Conservation (phyloP, 1,284 basidiomycete species). For the Marasmius oreades region DNA sequence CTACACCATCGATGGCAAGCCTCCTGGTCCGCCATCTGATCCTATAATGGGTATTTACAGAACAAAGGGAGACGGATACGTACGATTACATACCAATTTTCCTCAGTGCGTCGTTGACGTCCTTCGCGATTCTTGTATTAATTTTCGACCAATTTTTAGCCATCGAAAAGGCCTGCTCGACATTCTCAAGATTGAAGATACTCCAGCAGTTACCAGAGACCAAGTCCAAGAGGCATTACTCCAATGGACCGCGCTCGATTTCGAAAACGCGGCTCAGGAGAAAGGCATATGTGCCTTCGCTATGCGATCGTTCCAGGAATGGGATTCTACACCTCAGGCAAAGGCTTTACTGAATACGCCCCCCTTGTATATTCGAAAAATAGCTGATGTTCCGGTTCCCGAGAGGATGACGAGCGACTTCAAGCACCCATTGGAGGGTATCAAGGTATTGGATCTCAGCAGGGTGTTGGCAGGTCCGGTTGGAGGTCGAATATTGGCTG, state of each 20-base stretch:
- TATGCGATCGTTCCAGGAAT: slow-evolving; percentile 45
- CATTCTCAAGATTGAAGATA: slow-evolving; percentile 33
- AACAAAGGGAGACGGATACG: slow-evolving; percentile 46
- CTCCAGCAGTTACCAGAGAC: slow-evolving; percentile 26
- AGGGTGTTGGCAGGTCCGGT: slow-evolving; percentile 58
- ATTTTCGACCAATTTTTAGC: slow-evolving; percentile 25
- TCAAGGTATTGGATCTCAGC: slow-evolving; percentile 56
- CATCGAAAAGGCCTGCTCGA: slow-evolving; percentile 50
- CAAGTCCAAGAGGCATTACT: slow-evolving; percentile 39
- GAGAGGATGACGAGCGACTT: slow-evolving; percentile 8
- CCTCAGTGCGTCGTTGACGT: slow-evolving; percentile 43
- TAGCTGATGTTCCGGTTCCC: slow-evolving; percentile 45
- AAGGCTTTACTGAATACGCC: slow-evolving; percentile 32
- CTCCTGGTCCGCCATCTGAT: slow-evolving; percentile 42
- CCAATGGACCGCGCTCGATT: slow-evolving; percentile 44
- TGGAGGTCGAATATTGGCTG: slow-evolving; percentile 54
- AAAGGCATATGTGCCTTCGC: slow-evolving; percentile 52
- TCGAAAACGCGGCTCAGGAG: slow-evolving; percentile 48
- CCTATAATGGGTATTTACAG: slow-evolving; percentile 49
- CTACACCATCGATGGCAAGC: slow-evolving; percentile 41
- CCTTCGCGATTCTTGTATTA: not conserved
- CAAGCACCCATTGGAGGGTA: slow-evolving; percentile 40
- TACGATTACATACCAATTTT: slow-evolving; percentile 64
- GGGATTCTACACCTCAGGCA: slow-evolving; percentile 50
- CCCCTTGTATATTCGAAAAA: slow-evolving; percentile 42